A percentile compares a stretch with the other conserved stretches of the same genome.
Evolutionary conservation across 768 basidiomycete species (phyloP).

Genomic region (Rhodotorula sphaerocarpa): DNA sequence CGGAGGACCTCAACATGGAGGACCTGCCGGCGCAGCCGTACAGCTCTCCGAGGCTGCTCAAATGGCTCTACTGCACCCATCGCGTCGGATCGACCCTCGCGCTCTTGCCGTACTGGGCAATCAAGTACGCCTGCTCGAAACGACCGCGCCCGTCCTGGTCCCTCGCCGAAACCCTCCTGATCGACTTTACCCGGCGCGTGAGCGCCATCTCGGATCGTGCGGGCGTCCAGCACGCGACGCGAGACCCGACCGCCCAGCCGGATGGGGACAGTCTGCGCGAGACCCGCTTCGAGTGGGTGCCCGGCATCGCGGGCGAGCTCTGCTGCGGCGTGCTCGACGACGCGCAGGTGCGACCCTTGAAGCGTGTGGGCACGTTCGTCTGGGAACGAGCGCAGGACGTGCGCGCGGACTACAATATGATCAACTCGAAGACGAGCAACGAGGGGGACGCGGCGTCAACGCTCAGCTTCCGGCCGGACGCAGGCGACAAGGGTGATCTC

Average conservation of each 20-base stretch:
- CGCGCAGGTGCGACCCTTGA: slow-evolving; percentile 10
- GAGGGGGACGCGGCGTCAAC: slow-evolving; percentile 33
- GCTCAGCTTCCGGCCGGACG: slow-evolving; percentile 17
- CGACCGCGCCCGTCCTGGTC: slow-evolving; percentile 21
- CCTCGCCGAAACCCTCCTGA: slow-evolving; percentile 17
- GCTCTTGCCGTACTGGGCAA: slow-evolving; percentile 30
- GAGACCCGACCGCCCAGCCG: slow-evolving; percentile 24
- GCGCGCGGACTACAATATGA: slow-evolving; percentile 3
- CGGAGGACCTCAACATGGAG: slow-evolving; percentile 22
- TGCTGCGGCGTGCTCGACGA: slow-evolving; percentile 15
- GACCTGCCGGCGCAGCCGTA: slow-evolving; percentile 22
- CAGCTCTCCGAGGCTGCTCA: slow-evolving; percentile 21
- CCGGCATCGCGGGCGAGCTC: slow-evolving; percentile 10
- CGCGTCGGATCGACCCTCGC: slow-evolving; percentile 23
- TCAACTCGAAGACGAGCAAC: slow-evolving; percentile 1
- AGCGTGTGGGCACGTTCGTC: slow-evolving; percentile 29
- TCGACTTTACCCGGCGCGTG: slow-evolving; percentile 23
- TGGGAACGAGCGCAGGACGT: slow-evolving; percentile 21
- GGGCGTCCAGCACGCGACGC: slow-evolving; percentile 25
- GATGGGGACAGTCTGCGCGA: slow-evolving; percentile 17
- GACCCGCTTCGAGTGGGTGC: slow-evolving; percentile 30
- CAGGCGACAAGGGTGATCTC: slow-evolving; percentile 41
- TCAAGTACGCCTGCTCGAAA: slow-evolving; percentile 20
- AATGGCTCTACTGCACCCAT: slow-evolving; percentile 29
- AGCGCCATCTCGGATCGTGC: slow-evolving; percentile 30